Percentiles rank a stretch among this genome's conserved stretches.
Conservation (phyloP, 2,329 filamentous ascomycete species). For the Fusarium caatingaense region DNA sequence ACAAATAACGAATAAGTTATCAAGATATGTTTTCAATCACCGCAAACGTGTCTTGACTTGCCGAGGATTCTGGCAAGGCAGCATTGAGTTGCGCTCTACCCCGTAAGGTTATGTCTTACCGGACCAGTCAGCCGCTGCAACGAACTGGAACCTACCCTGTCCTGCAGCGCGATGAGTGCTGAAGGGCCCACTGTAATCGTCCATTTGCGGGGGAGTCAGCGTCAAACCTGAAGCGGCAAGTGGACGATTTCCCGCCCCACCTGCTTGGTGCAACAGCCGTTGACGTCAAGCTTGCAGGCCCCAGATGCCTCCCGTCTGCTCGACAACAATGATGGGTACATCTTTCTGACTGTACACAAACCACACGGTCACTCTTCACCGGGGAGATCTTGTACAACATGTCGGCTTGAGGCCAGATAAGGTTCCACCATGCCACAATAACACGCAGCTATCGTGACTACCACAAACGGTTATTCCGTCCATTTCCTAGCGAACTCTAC, state of each 20-base stretch:
- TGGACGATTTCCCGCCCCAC: constrained; percentile 27
- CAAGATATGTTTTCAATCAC: neutral
- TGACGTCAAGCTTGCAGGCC: constrained; percentile 32
- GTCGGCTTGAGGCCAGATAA: neutral
- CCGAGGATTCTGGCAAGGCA: neutral
- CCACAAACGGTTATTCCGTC: constrained; percentile 15
- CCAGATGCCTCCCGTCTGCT: constrained; percentile 9
- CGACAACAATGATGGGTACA: constrained; percentile 15
- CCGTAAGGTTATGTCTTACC: neutral
- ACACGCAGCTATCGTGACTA: constrained; percentile 23
- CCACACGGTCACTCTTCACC: constrained; percentile 5
- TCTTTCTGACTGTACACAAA: constrained; percentile 5
- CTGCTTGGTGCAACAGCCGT: constrained; percentile 26
- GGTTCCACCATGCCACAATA: neutral
- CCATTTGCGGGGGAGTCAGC: constrained; percentile 37
- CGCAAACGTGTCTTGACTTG: constrained; percentile 17
- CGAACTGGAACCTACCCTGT: constrained; percentile 9
- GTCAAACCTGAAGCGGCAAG: constrained; percentile 34
- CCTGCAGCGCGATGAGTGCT: neutral
- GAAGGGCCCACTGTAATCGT: constrained; percentile 8
- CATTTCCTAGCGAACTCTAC: neutral
- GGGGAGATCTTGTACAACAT: constrained; percentile 17
- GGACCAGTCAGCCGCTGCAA: constrained; percentile 20
- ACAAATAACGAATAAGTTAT: neutral
- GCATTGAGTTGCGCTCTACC: neutral